phyloP scores from a whole-genome alignment of 495 filamentous ascomycete species.

The Achaetomiella virescens region DNA sequence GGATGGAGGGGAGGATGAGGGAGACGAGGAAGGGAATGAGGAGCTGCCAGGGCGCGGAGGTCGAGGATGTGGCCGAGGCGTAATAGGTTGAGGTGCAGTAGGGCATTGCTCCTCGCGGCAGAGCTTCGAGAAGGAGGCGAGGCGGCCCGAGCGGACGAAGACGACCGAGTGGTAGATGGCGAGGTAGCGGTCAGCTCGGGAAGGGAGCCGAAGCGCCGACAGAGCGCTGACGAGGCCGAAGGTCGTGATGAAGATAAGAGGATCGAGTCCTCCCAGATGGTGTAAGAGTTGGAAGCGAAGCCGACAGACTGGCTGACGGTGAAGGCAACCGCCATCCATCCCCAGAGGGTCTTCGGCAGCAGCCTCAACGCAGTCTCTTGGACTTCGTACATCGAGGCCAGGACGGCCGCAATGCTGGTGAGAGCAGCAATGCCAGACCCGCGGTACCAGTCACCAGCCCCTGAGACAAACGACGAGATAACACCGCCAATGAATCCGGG shows the following conservation, averaged over 20 bases:
- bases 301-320: conserved; percentile 77
- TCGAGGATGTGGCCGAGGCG: conserved; percentile 82
- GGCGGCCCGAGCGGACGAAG: conserved; percentile 73
- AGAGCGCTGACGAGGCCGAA: conserved; percentile 71
- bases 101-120: conserved; percentile 99
- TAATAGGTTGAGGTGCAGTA: conserved; percentile 95
- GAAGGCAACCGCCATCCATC: conserved; percentile 74
- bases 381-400: conserved; percentile 49
- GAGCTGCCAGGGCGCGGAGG: conserved; percentile 88
- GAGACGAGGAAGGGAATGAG: conserved; percentile 68
- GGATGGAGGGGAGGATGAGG: conserved; percentile 65
- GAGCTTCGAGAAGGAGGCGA: conserved; percentile 83
- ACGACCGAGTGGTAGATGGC: conserved; percentile 77
- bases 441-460: conserved; percentile 35
- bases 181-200: conserved; percentile 56
- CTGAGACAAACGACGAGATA: conserved; percentile 24
- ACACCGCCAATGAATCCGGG: conserved; percentile 24
- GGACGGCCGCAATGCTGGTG: conserved; percentile 57
- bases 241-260: conserved; percentile 84
- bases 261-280: conserved; percentile 97
- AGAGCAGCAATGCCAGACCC: conserved; percentile 46
- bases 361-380: conserved; percentile 47
- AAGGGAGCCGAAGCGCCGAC: conserved; percentile 64
- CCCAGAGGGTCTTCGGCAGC: conserved; percentile 77
- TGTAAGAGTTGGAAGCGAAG: conserved; percentile 96